Evolutionary conservation across 129 eudicot species (phyloP), one percentile per base, ranked within the genome.

Genomic region (Calendula officinalis): DNA sequence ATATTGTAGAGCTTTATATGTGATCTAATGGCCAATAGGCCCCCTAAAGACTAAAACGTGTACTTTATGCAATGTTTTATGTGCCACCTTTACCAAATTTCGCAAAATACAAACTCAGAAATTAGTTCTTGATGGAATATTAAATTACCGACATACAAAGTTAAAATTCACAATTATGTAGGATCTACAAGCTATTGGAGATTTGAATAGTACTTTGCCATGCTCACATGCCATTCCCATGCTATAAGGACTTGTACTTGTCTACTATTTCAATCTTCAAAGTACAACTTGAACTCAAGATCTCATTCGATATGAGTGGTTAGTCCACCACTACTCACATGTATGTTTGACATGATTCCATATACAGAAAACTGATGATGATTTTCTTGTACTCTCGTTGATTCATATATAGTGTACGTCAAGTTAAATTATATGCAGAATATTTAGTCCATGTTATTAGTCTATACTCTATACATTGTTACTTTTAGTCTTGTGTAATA

Each of bases 141-240:
- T 44, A 62, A n/a, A 6, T 16, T 45, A 17, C 38, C 9, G 49
- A 14, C 16, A 51, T 66, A 51, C 40, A 51, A 9, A 68, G 46
- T 32, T 32, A 27, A 68, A 16, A 49, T 16, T 36, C 60, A 60
- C 38, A 34, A 5, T 14, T 14, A 53, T 27, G 75, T 67, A 56
- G 68, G 75, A 62, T 60, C 57, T 3, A 15, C 5, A 50, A 45
- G 33, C 46, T 64, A 52, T 15, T 42, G 37, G 35, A 44, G 58
- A 49, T 50, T 27, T 40, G n/a, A 62, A 51, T 71, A 54, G 14
- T 61, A 33, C 56, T 62, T 62, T 71, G n/a, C 35, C 75, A 60
- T 60, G 27, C 15, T 53, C 68, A 70, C 75, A 70, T 63, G 77
- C 50, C 64, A 53, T 35, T 55, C 56, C 55, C 42, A 14, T 22